Base-by-base conservation (phyloP, 1,284 basidiomycete genomes). In the Stygiomarasmius scandens region DNA sequence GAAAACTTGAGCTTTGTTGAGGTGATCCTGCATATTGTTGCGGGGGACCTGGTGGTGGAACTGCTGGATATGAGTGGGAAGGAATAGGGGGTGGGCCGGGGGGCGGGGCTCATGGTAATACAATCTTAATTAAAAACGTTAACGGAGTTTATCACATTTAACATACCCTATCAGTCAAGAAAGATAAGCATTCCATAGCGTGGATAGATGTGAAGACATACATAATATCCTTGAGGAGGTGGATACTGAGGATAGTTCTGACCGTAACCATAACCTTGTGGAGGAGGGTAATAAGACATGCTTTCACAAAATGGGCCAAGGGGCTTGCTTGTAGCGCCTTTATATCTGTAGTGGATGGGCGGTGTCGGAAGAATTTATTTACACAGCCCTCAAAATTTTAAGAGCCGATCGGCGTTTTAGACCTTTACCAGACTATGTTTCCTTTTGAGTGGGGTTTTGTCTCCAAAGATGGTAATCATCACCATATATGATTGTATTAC, bases 71-170 rank as follows among this genome's bases (percentile, higher is more conserved):
- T 8, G 48, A 51, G 23, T 44, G 41, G 14, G 51, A 19, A 27
- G 38, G 51, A 12, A 41, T 24, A 5, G 60, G 56, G 23, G 64
- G 64, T 5, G 60, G 59, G 24, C 64, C 65, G 6, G 58, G 38
- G 29, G 62, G 56, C 36, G 62, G 58, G 20, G 14, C 38, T 19
- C 8, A 34, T 34, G 32, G 38, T 41, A 16, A 19, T 34, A 19
- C 38, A 16, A 41, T 19, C 5, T 12, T 4, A 41, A 19, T 41
- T 41, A 9, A 19, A 41, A 8, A 19, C 6, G 38, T 41, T 16
- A 16, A 5, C 16, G 11, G 6, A 41, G n/a, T n/a, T 41, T 41
- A 41, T 41, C 38, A 19, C 8, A 19, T 9, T 16, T 12, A 16
- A 41, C 38, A 16, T 19, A 41, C 38, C 16, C 38, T 41, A n/a